Evolutionary conservation across 176 grass and related monocot species (phyloP), one percentile per base, ranked within the genome.

Genomic region (Stipa capillata): DNA sequence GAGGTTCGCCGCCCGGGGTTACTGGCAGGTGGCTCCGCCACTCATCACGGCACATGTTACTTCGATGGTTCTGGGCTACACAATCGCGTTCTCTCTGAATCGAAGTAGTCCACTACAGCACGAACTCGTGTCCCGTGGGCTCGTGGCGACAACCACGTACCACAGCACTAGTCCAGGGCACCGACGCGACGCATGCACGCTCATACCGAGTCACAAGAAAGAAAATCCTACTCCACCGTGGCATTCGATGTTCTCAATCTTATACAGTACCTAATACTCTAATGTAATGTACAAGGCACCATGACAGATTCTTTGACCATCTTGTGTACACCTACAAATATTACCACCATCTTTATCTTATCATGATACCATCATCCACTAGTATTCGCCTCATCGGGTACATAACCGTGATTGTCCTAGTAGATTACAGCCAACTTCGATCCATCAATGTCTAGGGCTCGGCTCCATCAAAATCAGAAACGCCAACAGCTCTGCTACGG

Each of bases 401-500:
- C 79, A 55, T 33, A 77, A 64, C 27, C 65, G 9, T 34, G 0
- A 16, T 7, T 7, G 43, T 7, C 18, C 15, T 6, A 5, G 79
- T 72, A 82, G 79, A 72, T 72, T 15, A 20, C 5, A 24, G 34
- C 80, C 71, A 69, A 29, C 27, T 37, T 28, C 49, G 65, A 70
- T 87, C 73, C 2, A 43, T 72, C 48, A 11, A 8, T 62, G 41
- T 10, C 58, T 60, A 16, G 28, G 50, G 25, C 27, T 77, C 29
- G 43, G 32, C 14, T 81, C 62, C 44, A 21, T 56, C 31, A 40
- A 67, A 79, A 61, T 56, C 28, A 6, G 37, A 58, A 48, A 2
- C 37, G 2, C 43, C 52, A 11, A 34, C 20, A 47, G 32, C 25
- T 1, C 23, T 9, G 29, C 60, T 13, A 7, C 82, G 39, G 3